Base-by-base conservation (phyloP, 768 basidiomycete genomes). In the Pisolithus microcarpus region DNA sequence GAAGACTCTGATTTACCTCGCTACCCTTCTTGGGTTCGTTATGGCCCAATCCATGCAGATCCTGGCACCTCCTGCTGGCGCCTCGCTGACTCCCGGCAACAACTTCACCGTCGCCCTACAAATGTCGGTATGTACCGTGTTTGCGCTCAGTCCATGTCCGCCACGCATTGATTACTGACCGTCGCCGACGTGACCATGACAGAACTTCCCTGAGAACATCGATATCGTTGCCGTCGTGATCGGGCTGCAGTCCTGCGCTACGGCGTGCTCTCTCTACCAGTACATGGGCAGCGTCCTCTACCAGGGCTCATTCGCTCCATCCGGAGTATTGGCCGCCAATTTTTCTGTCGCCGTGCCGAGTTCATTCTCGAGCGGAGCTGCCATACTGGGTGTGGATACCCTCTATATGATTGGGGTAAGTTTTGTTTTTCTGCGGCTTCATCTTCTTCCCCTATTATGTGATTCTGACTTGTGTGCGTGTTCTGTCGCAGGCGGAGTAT, bases 351-450 rank as follows among this genome's bases (percentile, higher is more conserved):
- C 51, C 4, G 44, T 70, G 9, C 65, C 76, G 1, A 3, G 56
- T 23, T 18, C 4, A 2, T 56, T 67, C n/a, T 9, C 55, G 0
- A 43, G 61, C 39, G 71, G 70, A 2, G 9, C 16, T 0, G 70
- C 69, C 13, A 66, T 69, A 45, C 53, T 76, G 43, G 66, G 64
- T 15, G 67, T 70, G 7, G 64, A 65, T 44, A 69, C 72, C 56
- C 52, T 72, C 0, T 58, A 66, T 23, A 57, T 76, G 52, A 62
- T 73, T 19, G 75, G 73, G 51, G 73, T 76, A 56, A 60, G 73
- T 65, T 7, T 26, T 23, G 73, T 65, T 53, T 53, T 10, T 43
- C 26, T 13, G 3, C 46, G 26, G 26, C 26, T 26, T 26, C 5
- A 7, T 26, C 26, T 26, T 26, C 26, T 26, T 6, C 26, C 26